Evolutionary conservation across 805 yeast genomes (phyloP), one percentile per base, ranked within the genome.

Genomic region (Maudiozyma barnettii): DNA sequence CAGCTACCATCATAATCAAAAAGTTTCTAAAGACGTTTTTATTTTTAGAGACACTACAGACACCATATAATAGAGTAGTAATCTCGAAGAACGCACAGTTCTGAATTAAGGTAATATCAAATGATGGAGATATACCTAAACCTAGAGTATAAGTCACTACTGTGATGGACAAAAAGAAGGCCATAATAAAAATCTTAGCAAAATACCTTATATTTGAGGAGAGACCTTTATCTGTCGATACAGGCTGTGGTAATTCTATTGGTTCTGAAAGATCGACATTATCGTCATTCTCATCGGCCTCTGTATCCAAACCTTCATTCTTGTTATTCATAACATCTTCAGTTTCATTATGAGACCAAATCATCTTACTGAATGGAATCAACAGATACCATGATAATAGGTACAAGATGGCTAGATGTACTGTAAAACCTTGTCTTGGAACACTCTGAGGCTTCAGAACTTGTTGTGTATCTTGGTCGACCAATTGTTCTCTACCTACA

Each of bases 41-140:
- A 31, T 60, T 57, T 36, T 51, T 55, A 2, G 62, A 49, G 36
- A 63, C 44, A 18, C 58, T 59, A 48, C 60, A 54, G 30, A 64
- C 63, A 39, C 65, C 66, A 41, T 61, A 58, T 35, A 65, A 48
- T 43, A 65, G 43, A 12, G 66, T 55, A 5, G 58, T 54, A 13
- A 65, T 65, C 51, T 65, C 69, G 45, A 64, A 65, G 29, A 57
- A 51, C 5, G 67, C 56, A 9, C 58, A 55, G 47, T 60, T 58
- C 51, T 63, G 64, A 31, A 63, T 61, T 14, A 63, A 53, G 14
- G 64, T 54, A 4, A 63, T 57, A 47, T 63, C 67, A 39, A 63
- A 60, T 10, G 61, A 63, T 2, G 67, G 66, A 2, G 64, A 55
- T 45, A 60, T 43, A 1, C 63, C 52, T 35, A 63, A 44, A 4